Conservation (phyloP, 2,329 filamentous ascomycete genomes). For the Meredithiella fracta region DNA sequence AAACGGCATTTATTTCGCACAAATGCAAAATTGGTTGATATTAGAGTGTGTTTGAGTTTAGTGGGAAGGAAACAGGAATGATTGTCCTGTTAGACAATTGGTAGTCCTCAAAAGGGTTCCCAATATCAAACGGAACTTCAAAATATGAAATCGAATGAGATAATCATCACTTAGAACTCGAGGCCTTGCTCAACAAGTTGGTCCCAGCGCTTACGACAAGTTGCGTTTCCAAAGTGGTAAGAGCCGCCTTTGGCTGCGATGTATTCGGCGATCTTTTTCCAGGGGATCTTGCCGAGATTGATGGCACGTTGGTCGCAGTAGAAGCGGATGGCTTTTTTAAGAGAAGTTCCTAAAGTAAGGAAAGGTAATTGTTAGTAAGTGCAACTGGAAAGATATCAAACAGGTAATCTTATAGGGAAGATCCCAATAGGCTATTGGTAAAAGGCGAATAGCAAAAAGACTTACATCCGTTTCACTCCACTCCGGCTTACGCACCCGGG, state of each 20-base stretch:
- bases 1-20: not conserved
- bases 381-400: conserved; percentile 1
- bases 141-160: too few species aligned
- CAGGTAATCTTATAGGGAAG: not conserved
- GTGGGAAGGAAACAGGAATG: too few species aligned
- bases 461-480: conserved; percentile 51
- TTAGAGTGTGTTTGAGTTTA: too few species aligned
- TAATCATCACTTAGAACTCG: not conserved
- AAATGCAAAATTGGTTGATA: not conserved
- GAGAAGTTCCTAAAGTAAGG: conserved; percentile 26
- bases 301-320: conserved; percentile 19
- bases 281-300: conserved; percentile 29
- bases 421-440: not conserved
- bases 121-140: not conserved
- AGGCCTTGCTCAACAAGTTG: conserved; percentile 22
- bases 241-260: conserved; percentile 36
- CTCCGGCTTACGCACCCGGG: conserved; percentile 47
- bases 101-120: not conserved
- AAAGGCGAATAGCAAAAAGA: conserved; percentile 15
- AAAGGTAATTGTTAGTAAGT: not conserved
- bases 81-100: too few species aligned
- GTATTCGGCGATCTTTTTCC: conserved; percentile 40
- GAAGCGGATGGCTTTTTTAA: conserved; percentile 29
- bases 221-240: conserved; percentile 42
- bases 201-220: conserved; percentile 42